Evolutionary conservation across 345 rosid genomes (phyloP), one percentile per base, ranked within the genome.

Genomic region (Pistacia vera): DNA sequence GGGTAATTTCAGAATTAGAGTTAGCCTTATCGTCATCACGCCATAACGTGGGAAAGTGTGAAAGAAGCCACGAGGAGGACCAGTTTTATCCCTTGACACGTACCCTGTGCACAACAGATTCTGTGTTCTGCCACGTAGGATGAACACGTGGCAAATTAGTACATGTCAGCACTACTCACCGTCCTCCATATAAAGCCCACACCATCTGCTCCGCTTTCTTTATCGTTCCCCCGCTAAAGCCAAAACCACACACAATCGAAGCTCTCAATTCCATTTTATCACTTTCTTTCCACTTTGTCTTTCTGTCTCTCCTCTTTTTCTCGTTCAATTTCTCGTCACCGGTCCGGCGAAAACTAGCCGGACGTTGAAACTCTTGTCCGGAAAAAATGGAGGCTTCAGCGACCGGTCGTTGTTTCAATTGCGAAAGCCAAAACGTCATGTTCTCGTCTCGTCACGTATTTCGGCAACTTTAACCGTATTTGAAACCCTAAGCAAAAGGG

Each of bases 371-470:
- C 1, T 56, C 6, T 13, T 76, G 5, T 59, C 80, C 70, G 77
- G 71, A 17, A 54, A 51, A 48, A 74, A 80, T 81, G 84, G 79
- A 60, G 62, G 68, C 35, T 46, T 64, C 54, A 66, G 79, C 74
- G 14, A 8, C 4, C 11, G 76, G 77, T 81, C 70, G 62, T 74
- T 68, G 56, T n/a, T 33, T 66, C 56, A 68, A 75, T 55, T 70
- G 59, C 70, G 51, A 49, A 67, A 67, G 67, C 52, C 70, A 68
- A 67, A 69, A 79, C 75, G 79, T 85, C 70, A 82, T 80, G 90
- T 81, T 78, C 61, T 76, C 77, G 65, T 52, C 67, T 75, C 81
- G 81, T 86, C 78, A 86, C 89, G 86, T 86, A 78, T 83, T 81
- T 83, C 81, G 84, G 89, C 68, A 60, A 79, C 80, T 80, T 85